Base-by-base conservation (phyloP, 169 alveolate species). In the Cryptosporidium canis region DNA sequence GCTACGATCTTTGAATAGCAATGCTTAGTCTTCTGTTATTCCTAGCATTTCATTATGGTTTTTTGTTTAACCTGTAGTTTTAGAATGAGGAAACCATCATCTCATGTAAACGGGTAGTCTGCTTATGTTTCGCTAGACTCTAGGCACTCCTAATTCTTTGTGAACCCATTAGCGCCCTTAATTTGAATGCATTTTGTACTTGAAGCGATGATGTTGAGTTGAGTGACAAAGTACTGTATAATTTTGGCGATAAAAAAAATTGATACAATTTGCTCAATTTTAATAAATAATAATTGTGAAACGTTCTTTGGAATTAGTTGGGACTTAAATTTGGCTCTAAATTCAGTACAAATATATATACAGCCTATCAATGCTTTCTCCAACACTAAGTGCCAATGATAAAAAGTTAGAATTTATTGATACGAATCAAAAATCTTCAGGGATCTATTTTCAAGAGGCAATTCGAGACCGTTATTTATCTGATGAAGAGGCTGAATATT, bases 401-500 rank as follows among this genome's bases (percentile, higher is more conserved):
- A 44, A 66, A 29, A 55, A 71, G 16, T 16, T 14, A 0, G 24
- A 53, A 71, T 16, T 51, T 71, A n/a, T 14, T 5, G 31, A 77
- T 24, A 39, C 3, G 27, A 44, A 41, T 63, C 29, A 39, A 77
- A 2, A 58, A 43, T 39, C 65, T 41, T 14, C 72, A 39, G 87
- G 87, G 24, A 58, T 77, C 31, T 77, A 71, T 58, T 77, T 77
- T 18, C 77, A 77, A 41, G 64, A 77, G 18, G 87, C 87, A 35
- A 33, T 77, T 56, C 55, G 48, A 43, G 47, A 77, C 31, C 87
- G 87, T 21, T 77, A 77, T 27, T 39, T 39, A 33, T 66, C 43
- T 21, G 61, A 66, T 4, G 71, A 55, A 18, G 71, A 77, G 3
- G 51, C 29, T 14, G 70, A 58, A 27, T 18, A 27, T 18, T 77